Evolutionary conservation across 2,329 filamentous ascomycete species (phyloP), one percentile per base, ranked within the genome.

Genomic region (Paecilomyces fulvus): DNA sequence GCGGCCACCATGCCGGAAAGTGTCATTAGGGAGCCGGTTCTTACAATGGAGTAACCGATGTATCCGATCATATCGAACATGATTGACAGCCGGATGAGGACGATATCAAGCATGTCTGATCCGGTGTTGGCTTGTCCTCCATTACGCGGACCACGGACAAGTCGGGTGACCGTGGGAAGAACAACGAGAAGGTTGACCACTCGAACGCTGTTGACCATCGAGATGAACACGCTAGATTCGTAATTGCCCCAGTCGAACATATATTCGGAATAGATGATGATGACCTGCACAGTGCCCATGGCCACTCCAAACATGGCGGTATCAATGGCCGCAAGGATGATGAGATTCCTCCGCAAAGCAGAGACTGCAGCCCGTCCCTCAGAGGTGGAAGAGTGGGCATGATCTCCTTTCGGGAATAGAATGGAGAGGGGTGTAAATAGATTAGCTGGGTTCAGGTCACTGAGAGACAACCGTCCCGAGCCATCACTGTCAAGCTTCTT

Each of bases 181-280:
- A 95, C 65, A 30, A 85, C 77, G 54, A 96, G 78, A 0, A 99
- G 82, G 14, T 85, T 82, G 10, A 88, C 65, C 8, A 96, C 91
- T 28, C 94, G 87, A 48, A 84, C 82, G 61, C 83, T 79, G 65
- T 90, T 96, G 53, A 90, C 79, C n/a, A 88, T 77, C 0, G 89
- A 92, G 55, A 96, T 82, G 70, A 91, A 96, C 14, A 85, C 79
- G 49, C 88, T 90, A 11, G 87, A 88, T 70, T 96, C 87, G 56
- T 90, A 80, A 43, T 86, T 91, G 51, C 83, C 82, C 94, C 94
- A 97, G 55, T 81, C 79, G 67, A 96, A 97, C 63, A 85, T 82
- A 65, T 83, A 87, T 62, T 89, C 86, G 23, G 85, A 85, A 73
- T 97, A 99, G 55, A 96, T 82, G 55, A 97, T 80, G 20, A 94